These are phyloP conservation scores for Holtermannia corniformis DNA, from an alignment of 768 basidiomycete species.

Conservation along the genomic window DNA sequence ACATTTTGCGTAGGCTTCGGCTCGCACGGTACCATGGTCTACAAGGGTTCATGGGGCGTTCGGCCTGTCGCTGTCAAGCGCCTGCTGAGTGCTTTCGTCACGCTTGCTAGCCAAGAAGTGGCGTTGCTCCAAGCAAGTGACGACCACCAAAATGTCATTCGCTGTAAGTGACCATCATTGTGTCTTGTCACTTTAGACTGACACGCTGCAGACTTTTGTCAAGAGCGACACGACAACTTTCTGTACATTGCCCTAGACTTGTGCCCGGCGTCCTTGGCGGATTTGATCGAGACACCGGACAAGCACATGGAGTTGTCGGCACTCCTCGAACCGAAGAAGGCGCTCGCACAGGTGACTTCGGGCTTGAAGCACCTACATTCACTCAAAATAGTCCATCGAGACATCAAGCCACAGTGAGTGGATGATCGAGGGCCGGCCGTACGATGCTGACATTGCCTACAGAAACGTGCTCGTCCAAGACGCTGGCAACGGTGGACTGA, in stretches of 20 bases:
- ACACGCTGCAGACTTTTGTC: constrained; percentile 60
- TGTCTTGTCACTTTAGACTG: background rate
- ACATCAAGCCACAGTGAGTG: constrained; percentile 80
- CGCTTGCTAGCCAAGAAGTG: constrained; percentile 86
- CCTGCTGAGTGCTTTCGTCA: constrained; percentile 87
- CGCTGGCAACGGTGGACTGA: constrained; percentile 49
- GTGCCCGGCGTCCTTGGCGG: constrained; percentile 39
- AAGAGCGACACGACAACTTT: constrained; percentile 86
- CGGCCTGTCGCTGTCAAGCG: constrained; percentile 98
- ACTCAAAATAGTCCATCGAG: constrained; percentile 92
- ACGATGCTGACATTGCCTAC: background rate
- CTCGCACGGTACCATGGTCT: constrained; percentile 94
- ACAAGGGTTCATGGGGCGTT: constrained; percentile 87
- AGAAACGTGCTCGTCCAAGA: constrained; percentile 78
- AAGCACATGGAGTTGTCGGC: constrained; percentile 49
- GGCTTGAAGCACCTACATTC: constrained; percentile 85
- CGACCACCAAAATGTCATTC: constrained; percentile 94
- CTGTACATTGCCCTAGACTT: constrained; percentile 96
- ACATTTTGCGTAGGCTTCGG: constrained; percentile 62
- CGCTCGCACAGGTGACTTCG: constrained; percentile 72
- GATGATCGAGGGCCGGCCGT: background rate
- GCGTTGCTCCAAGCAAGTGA: constrained; percentile 90
- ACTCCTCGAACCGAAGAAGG: constrained; percentile 76
- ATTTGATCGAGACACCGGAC: constrained; percentile 52
- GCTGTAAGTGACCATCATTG: constrained; percentile 39